Evolutionary conservation across 1,284 basidiomycete species (phyloP), one percentile per base, ranked within the genome.

Genomic region (Stygiomarasmius scandens): DNA sequence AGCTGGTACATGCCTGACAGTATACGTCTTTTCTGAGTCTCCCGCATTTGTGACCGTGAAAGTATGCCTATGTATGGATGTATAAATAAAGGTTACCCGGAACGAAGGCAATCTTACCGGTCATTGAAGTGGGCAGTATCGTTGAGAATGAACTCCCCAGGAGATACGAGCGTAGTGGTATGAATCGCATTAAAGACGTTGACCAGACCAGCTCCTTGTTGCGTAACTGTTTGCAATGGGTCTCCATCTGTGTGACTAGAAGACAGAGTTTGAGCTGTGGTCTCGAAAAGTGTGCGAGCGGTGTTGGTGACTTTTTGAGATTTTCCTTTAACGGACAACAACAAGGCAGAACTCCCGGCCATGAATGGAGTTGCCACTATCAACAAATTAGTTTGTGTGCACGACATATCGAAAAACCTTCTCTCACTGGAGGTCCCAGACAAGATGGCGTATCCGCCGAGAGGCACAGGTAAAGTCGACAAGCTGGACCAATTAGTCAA

Each of bases 181-280:
- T 81, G 77, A 49, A 90, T 72, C 0, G 89, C 88, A 58, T 82
- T 76, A 69, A 80, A 86, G 11, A 84, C 81, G 63, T 91, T 77
- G 56, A 91, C 75, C 52, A 89, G 68, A 19, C 89, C 90, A 20
- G 86, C 80, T 34, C 90, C 90, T 62, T 86, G 84, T 53, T 84
- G 81, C 1, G 84, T 80, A 6, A 84, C 76, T 9, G 86, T 87
- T 61, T 87, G 82, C 41, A 84, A 65, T 3, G 82, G 78, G 34
- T 77, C 75, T 8, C 77, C 79, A 46, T 77, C 74, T 20, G 79
- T 78, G 14, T 77, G 77, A 43, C 76, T 76, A 44, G 80, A 81
- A 3, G 76, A 71, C 0, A 89, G 69, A 3, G 74, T 70, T 38
- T 76, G 68, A 9, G 86, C 81, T 1, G 88, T 87, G 14, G 80